phyloP scores from a whole-genome alignment of 1,139 yeast species.

The Pichia sp. region DNA sequence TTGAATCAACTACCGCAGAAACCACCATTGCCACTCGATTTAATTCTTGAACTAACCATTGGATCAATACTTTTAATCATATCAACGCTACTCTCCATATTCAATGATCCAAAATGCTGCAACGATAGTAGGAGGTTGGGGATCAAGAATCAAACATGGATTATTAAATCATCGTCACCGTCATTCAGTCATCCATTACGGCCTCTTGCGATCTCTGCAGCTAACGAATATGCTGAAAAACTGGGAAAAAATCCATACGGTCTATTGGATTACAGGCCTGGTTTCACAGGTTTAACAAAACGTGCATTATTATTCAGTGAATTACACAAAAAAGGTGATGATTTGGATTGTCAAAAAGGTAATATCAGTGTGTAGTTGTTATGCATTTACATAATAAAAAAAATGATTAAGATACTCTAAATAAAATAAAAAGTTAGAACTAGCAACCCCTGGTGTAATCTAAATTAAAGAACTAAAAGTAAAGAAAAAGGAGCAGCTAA shows the following conservation, averaged over 20 bases:
- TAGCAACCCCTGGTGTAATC: too few species aligned
- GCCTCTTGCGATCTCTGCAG: conserved; percentile 43
- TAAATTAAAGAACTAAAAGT: too few species aligned
- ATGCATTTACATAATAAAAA: not conserved
- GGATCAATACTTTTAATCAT: conserved; percentile 13
- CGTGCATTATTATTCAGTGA: not conserved
- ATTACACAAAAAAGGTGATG: not conserved
- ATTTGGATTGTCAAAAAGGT: not conserved
- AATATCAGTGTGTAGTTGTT: not conserved
- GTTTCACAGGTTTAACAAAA: conserved; percentile 38
- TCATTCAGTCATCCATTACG: conserved; percentile 31
- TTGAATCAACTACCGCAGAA: not conserved
- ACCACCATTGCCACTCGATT: not conserved
- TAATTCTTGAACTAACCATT: not conserved
- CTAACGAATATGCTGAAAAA: conserved; percentile 39
- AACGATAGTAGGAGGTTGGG: not conserved
- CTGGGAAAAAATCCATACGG: conserved; percentile 42
- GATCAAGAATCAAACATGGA: not conserved
- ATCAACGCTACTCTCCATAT: conserved; percentile 28
- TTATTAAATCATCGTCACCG: not conserved
- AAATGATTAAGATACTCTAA: not conserved
- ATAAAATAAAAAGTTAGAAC: too few species aligned
- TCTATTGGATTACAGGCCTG: conserved; percentile 37
- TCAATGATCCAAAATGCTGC: not conserved
- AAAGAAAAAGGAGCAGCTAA: too few species aligned